phyloP scores from a whole-genome alignment of 2,329 filamentous ascomycete species.

The Paecilomyces variotii region DNA sequence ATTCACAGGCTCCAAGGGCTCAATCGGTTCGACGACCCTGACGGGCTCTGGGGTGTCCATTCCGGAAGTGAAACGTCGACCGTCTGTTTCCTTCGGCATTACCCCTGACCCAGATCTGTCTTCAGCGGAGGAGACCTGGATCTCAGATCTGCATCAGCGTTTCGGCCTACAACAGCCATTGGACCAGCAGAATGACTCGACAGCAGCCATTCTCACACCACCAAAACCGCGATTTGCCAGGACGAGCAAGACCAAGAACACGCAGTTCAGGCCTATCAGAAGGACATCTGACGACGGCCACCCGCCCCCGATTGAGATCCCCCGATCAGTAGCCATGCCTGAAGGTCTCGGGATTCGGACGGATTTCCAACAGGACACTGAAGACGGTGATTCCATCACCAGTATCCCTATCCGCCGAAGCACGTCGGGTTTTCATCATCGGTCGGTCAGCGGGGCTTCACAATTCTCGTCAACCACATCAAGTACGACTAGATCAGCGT shows the following conservation, averaged over 20 bases:
- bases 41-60: background rate
- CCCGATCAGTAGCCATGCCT: constrained; percentile 48
- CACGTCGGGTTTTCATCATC: constrained; percentile 38
- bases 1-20: background rate
- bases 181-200: background rate
- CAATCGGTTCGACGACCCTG: background rate
- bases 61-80: background rate
- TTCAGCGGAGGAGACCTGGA: background rate
- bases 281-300: constrained; percentile 46
- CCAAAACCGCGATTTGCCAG: constrained; percentile 2
- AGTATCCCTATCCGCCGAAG: constrained; percentile 29
- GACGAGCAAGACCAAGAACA: constrained; percentile 15
- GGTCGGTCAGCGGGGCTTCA: constrained; percentile 49
- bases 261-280: constrained; percentile 47
- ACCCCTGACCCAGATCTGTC: background rate
- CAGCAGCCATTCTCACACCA: background rate
- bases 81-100: background rate
- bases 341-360: constrained; percentile 49
- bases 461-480: constrained; percentile 43
- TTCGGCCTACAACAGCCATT: background rate
- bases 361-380: constrained; percentile 21
- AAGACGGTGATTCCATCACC: constrained; percentile 32
- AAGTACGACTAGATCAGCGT: constrained; percentile 41
- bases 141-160: background rate
- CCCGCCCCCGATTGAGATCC: constrained; percentile 45